A percentile compares a stretch with the other conserved stretches of the same genome.
Conservation (phyloP, 2,329 filamentous ascomycete genomes). For the Orbilia blumenaviensis region DNA sequence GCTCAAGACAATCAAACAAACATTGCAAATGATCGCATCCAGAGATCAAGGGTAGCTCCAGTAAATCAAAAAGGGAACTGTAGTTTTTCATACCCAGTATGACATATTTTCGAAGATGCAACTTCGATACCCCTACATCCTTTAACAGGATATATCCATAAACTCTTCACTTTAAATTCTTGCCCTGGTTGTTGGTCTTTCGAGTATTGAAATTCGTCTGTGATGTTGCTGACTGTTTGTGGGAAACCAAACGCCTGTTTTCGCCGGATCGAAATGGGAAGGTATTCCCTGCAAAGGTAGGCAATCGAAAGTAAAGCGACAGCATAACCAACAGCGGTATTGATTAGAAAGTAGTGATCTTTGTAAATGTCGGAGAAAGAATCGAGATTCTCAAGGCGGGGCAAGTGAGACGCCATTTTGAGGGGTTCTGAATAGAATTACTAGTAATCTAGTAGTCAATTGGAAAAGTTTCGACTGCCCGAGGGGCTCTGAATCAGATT, state of each 20-base stretch:
- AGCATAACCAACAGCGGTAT: conserved; percentile 26
- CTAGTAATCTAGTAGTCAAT: too few relatives aligned
- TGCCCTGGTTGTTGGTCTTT: conserved; percentile 60
- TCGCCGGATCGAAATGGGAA: conserved; percentile 17
- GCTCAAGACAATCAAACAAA: not conserved
- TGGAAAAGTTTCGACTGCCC: not conserved
- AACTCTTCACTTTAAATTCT: conserved; percentile 70
- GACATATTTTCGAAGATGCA: conserved; percentile 72
- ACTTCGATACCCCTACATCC: conserved; percentile 79
- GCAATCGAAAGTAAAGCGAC: conserved; percentile 15
- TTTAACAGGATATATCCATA: conserved; percentile 85
- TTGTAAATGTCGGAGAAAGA: conserved; percentile 33
- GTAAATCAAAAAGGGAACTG: not conserved
- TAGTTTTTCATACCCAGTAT: conserved; percentile 44
- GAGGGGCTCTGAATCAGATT: not conserved
- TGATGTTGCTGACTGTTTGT: conserved; percentile 64
- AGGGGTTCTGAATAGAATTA: too few relatives aligned
- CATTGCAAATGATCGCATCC: too few relatives aligned
- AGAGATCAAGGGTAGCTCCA: too few relatives aligned
- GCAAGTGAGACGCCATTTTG: conserved; percentile 42
- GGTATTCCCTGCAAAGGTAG: conserved; percentile 41
- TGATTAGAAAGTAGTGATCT: conserved; percentile 26
- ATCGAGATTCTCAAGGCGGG: conserved; percentile 37
- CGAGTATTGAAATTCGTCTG: conserved; percentile 67
- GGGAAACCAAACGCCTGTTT: conserved; percentile 40